These are phyloP conservation scores for Kodamaea hsintzibuensis DNA, from an alignment of 805 yeast species.

Conservation along the genomic window DNA sequence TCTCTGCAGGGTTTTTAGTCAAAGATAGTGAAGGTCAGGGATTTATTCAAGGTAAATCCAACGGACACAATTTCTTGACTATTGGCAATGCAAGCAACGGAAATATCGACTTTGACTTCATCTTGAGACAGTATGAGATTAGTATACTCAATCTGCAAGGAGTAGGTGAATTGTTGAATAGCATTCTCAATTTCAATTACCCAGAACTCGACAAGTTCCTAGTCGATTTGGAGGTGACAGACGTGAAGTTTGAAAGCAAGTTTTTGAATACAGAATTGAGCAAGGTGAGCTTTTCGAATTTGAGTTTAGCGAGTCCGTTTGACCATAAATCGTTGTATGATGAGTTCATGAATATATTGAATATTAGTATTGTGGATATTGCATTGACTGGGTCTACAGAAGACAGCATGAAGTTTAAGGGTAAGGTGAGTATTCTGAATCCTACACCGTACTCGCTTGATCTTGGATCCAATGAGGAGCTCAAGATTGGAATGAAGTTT, in stretches of 20 bases:
- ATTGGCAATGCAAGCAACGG: constrained; percentile 1
- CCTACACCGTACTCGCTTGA: constrained; percentile 29
- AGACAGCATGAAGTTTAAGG: not conserved
- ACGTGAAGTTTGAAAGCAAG: constrained; percentile 13
- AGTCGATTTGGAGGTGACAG: constrained; percentile 15
- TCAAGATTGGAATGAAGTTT: constrained; percentile 27
- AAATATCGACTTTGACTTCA: constrained; percentile 8
- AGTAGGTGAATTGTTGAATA: constrained; percentile 18
- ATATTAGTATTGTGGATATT: constrained; percentile 13
- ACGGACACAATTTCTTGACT: constrained; percentile 7
- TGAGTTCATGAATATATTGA: constrained; percentile 11
- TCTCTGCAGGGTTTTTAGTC: constrained; percentile 4
- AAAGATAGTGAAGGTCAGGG: constrained; percentile 5
- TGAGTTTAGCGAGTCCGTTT: not conserved
- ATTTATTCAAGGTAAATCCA: constrained; percentile 13
- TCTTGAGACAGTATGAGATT: constrained; percentile 12
- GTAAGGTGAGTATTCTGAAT: constrained; percentile 33
- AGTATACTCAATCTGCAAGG: constrained; percentile 11
- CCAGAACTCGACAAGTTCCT: constrained; percentile 1
- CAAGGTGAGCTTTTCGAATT: constrained; percentile 7
- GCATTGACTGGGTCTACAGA: constrained; percentile 28
- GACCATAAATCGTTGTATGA: constrained; percentile 6
- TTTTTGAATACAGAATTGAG: constrained; percentile 4
- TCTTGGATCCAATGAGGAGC: constrained; percentile 19
- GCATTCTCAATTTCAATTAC: constrained; percentile 9